Percentiles rank a stretch among this genome's conserved stretches.
phyloP scores from a whole-genome alignment of 2,329 filamentous ascomycete species.

The Sphaerulina musiva region DNA sequence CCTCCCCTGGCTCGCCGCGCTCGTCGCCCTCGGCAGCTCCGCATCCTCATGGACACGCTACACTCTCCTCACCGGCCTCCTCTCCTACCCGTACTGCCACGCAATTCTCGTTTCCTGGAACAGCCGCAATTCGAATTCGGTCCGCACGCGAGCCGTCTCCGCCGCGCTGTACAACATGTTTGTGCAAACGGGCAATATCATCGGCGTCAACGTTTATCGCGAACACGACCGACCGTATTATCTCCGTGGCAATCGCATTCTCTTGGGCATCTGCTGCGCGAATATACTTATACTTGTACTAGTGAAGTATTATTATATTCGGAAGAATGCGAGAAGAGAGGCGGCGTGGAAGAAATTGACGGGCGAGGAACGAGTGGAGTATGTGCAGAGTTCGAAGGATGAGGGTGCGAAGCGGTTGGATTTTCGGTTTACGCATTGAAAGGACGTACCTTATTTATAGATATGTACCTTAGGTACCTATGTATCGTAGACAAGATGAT shows the following conservation, averaged over 20 bases:
- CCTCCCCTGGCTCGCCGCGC: conserved; percentile 52
- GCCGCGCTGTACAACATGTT: conserved; percentile 39
- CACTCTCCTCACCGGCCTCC: conserved; percentile 35
- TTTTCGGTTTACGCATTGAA: conserved; percentile 32
- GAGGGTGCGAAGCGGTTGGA: conserved; percentile 35
- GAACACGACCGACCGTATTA: conserved; percentile 43
- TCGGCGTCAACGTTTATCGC: conserved; percentile 45
- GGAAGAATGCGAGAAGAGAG: conserved; percentile 29
- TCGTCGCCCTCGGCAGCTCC: conserved; percentile 32
- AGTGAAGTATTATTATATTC: conserved; percentile 33
- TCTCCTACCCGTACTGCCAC: conserved; percentile 41
- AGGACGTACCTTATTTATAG: not conserved
- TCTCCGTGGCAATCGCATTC: conserved; percentile 37
- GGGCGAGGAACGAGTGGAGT: conserved; percentile 31
- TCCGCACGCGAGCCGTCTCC: conserved; percentile 40
- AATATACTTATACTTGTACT: conserved; percentile 30
- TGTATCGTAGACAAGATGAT: no score
- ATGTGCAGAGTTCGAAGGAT: conserved; percentile 34
- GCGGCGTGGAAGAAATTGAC: conserved; percentile 37
- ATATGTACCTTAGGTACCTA: not conserved
- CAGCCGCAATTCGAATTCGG: conserved; percentile 39
- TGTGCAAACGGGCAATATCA: conserved; percentile 42
- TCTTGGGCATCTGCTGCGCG: conserved; percentile 29
- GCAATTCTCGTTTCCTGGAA: conserved; percentile 41
- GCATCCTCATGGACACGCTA: conserved; percentile 37